A percentile compares a stretch with the other conserved stretches of the same genome.
Conservation (phyloP, 805 yeast genomes). For the Ogataea parapolymorpha region DNA sequence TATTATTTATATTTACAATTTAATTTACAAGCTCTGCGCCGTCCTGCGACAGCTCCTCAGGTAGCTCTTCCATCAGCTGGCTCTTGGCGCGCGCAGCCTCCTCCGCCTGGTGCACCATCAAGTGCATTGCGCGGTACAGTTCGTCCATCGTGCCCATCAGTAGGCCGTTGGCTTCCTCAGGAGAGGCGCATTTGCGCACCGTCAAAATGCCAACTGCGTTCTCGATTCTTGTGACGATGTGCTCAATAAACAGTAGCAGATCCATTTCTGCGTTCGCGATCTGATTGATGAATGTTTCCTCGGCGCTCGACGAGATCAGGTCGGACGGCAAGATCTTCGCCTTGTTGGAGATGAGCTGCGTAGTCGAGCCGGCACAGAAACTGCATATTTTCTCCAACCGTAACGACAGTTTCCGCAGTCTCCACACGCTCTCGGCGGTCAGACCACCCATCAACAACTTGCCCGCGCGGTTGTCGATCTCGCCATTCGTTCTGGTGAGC, state of each 20-base stretch:
- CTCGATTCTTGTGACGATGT: slow-evolving; percentile 67
- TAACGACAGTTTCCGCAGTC: slow-evolving; percentile 51
- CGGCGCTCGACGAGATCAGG: slow-evolving; percentile 17
- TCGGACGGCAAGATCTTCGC: slow-evolving; percentile 10
- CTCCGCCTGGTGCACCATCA: slow-evolving; percentile 4
- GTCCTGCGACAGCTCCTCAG: background rate
- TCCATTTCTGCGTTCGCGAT: slow-evolving; percentile 36
- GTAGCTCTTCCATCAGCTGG: background rate
- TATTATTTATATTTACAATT: background rate
- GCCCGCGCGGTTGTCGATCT: slow-evolving; percentile 27
- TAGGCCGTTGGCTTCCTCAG: slow-evolving; percentile 8
- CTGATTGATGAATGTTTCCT: slow-evolving; percentile 15
- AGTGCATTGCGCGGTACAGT: slow-evolving; percentile 22
- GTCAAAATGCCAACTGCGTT: slow-evolving; percentile 46
- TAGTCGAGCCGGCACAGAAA: slow-evolving; percentile 33
- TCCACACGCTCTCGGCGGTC: slow-evolving; percentile 28
- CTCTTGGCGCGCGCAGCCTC: background rate
- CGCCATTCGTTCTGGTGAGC: slow-evolving; percentile 31
- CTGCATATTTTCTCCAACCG: slow-evolving; percentile 60
- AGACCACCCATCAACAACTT: slow-evolving; percentile 30
- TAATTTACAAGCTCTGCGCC: background rate
- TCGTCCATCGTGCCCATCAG: slow-evolving; percentile 13
- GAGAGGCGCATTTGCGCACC: slow-evolving; percentile 36
- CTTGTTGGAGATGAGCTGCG: slow-evolving; percentile 18
- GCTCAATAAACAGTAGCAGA: slow-evolving; percentile 55